Base-by-base conservation (phyloP, 108 stramenopile species). In the Cyclotella cryptica region DNA sequence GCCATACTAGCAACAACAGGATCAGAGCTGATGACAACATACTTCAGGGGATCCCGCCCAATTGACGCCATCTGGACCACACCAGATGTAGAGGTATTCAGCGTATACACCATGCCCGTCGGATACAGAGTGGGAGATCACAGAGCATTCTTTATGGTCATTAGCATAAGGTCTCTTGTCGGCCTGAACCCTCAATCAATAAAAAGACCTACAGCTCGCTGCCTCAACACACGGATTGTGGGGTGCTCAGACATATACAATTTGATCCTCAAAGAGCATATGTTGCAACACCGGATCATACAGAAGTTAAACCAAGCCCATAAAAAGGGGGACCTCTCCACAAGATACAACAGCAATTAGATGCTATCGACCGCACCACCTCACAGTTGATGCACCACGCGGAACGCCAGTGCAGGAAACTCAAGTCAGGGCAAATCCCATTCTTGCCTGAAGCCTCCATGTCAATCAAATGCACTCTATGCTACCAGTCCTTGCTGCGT, bases 41-140 rank as follows among this genome's bases (percentile, higher is more conserved):
- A 52, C 43, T 77, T 77, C 47, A 21, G 61, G 0, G 76, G 69
- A 13, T 41, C 28, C n/a, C 39, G 61, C 26, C 76, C 69, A 0
- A 77, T 77, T 22, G 76, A 76, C 40, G 75, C 45, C 0, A 21
- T 70, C 1, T 76, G 67, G 68, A 54, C 66, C 6, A 69, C 52
- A 1, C 5, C 5, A 18, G 67, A 69, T 30, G 15, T 76, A 5
- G 24, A 66, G 5, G 24, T 70, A 9, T 26, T 22, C 8, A 28
- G 46, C 4, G 73, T 46, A 22, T 52, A 63, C 24, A 47, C 46
- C 19, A 51, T 74, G 63, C 73, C 73, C 21, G 51, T 64, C 2
- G 63, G 65, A 6, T 74, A 24, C n/a, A 63, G 73, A 9, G 28
- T 65, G 10, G 73, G 73, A 3, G 73, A 74, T 26, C 73, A 74